phyloP scores from a whole-genome alignment of 2,329 filamentous ascomycete genomes.

The Colletotrichum limetticola region DNA sequence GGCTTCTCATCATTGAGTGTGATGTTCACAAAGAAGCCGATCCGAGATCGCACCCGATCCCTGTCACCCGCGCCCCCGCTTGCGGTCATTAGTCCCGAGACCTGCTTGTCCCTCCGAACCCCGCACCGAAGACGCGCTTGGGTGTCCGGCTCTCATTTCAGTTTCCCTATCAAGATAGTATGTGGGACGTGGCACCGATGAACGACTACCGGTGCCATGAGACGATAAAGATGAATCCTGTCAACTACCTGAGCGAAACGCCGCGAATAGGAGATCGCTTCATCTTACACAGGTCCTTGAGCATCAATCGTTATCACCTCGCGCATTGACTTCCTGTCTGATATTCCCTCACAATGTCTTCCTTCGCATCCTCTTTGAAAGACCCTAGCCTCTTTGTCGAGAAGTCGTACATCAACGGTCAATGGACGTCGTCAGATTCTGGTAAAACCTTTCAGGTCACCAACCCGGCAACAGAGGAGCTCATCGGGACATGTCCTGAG shows the following conservation, averaged over 20 bases:
- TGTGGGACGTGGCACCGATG: no score
- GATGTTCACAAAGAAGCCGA: neutral
- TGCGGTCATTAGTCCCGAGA: constrained; percentile 8
- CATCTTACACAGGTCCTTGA: no score
- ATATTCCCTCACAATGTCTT: neutral
- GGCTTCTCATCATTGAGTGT: no score
- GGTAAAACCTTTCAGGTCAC: constrained; percentile 39
- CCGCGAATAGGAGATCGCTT: no score
- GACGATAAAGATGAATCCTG: neutral
- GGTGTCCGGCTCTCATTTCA: no score
- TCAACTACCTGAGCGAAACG: no score
- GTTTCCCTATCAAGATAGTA: no score
- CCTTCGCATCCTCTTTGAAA: constrained; percentile 1
- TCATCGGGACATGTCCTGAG: constrained; percentile 77
- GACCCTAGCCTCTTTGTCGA: constrained; percentile 14
- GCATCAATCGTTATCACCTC: no score
- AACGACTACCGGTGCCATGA: neutral
- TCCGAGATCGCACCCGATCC: constrained; percentile 1
- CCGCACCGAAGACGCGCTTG: neutral
- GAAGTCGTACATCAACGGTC: constrained; percentile 20
- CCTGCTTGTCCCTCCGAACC: neutral
- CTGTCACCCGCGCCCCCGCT: neutral
- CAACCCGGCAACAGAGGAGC: constrained; percentile 74
- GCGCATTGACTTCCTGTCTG: no score
- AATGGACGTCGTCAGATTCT: constrained; percentile 10